Evolutionary conservation across 2,329 filamentous ascomycete genomes (phyloP).

Genomic region (Fusarium albidum): DNA sequence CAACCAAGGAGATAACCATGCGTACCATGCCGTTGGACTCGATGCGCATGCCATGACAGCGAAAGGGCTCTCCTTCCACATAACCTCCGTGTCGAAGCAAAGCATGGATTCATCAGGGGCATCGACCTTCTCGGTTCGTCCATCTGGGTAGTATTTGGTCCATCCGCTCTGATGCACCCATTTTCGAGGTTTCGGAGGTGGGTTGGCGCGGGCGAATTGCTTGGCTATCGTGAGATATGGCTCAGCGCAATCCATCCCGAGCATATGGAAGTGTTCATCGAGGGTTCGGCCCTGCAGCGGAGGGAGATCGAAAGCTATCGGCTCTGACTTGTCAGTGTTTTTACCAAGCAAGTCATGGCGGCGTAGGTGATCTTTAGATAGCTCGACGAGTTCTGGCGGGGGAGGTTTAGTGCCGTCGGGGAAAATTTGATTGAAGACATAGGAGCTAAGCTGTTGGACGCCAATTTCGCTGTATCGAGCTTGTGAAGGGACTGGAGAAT

Average conservation of each 20-base stretch:
- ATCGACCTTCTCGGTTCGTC: slow-evolving; percentile 73
- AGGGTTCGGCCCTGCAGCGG: slow-evolving; percentile 79
- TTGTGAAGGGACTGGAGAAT: slow-evolving; percentile 54
- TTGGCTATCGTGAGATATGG: slow-evolving; percentile 82
- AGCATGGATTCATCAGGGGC: slow-evolving; percentile 83
- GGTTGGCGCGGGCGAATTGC: slow-evolving; percentile 70
- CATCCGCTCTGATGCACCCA: slow-evolving; percentile 87
- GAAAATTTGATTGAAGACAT: slow-evolving; percentile 87
- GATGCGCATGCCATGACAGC: slow-evolving; percentile 97
- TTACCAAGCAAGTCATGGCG: slow-evolving; percentile 91
- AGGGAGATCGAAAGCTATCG: slow-evolving; percentile 88
- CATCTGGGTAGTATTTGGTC: slow-evolving; percentile 89
- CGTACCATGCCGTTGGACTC: slow-evolving; percentile 92
- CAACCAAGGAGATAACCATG: slow-evolving; percentile 96
- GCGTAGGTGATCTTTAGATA: slow-evolving; percentile 82
- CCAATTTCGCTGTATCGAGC: slow-evolving; percentile 91
- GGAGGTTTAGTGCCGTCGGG: slow-evolving; percentile 63
- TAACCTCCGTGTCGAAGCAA: slow-evolving; percentile 94
- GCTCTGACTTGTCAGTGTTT: slow-evolving; percentile 78
- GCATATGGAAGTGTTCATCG: slow-evolving; percentile 92
- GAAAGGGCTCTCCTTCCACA: slow-evolving; percentile 93
- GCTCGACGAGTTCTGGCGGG: slow-evolving; percentile 75
- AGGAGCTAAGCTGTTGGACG: slow-evolving; percentile 88
- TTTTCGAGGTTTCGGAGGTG: slow-evolving; percentile 68
- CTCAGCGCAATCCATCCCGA: slow-evolving; percentile 87